Evolutionary conservation across 345 rosid genomes (phyloP), one percentile per base, ranked within the genome.

Genomic region (Populus nigra): DNA sequence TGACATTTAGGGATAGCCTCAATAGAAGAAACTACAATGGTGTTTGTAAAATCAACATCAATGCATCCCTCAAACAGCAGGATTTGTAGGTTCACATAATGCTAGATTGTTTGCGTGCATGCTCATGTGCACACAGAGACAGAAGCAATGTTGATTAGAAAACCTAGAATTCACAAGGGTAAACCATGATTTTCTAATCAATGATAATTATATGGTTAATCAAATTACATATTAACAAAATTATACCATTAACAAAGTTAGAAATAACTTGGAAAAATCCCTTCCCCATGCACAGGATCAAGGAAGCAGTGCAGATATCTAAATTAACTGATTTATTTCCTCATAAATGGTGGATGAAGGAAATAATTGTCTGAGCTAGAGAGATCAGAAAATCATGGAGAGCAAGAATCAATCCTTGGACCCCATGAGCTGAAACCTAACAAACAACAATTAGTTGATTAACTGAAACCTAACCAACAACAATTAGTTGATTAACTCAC

Each of bases 401-500:
- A 12, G 45, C 7, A 36, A 33, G 59, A 55, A 39, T 55, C 33
- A 33, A 38, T 18, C 61, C 29, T 15, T 23, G 23, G 66, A 41
- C 13, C 68, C 12, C 65, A 43, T 47, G 13, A 35, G 55, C 43
- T 35, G 1, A 77, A 36, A 53, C 65, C 31, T 18, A 73, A 43
- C 9, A 74, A 2, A 55, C 15, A 49, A 38, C 35, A 16, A 45
- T 62, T 16, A 74, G 50, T 43, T 66, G 57, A 82, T 39, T 15
- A 75, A 73, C 79, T 65, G 1, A 77, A 36, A 53, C 65, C 31
- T 18, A 73, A 43, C 9, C 71, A 2, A 55, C 15, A 49, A 38
- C 35, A 16, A 45, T 62, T 16, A 74, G 50, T 43, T 66, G 57
- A 82, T 39, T 15, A 75, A 73, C 79, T 65, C 50, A 93, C 99